These are phyloP conservation scores for Delphinella strobiligena DNA, from an alignment of 2,329 filamentous ascomycete species.

Conservation along the genomic window DNA sequence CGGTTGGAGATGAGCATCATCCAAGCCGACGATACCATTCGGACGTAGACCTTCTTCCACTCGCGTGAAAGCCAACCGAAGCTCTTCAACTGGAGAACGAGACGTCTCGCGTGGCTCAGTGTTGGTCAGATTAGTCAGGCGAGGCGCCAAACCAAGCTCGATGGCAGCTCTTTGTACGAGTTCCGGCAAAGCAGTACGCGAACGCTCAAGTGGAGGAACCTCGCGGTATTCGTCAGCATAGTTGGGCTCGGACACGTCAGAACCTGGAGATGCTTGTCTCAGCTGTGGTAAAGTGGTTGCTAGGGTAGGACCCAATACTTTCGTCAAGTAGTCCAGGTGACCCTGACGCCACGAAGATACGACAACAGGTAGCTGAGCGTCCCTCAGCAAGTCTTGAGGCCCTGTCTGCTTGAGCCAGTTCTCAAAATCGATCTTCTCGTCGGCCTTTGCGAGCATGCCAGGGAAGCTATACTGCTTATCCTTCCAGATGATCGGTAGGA, in stretches of 20 bases:
- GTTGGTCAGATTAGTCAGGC: conserved; percentile 2
- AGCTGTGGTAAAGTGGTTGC: conserved; percentile 4
- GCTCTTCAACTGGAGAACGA: conserved; percentile 14
- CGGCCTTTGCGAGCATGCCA: conserved; percentile 46
- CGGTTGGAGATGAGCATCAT: conserved; percentile 3
- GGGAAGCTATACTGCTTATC: conserved; percentile 76
- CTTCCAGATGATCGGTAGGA: conserved; percentile 92
- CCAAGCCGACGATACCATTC: conserved; percentile 2
- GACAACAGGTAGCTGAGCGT: neutral
- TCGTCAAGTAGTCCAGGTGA: conserved; percentile 4
- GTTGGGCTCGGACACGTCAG: neutral
- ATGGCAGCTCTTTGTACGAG: conserved; percentile 6
- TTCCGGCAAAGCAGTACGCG: conserved; percentile 2
- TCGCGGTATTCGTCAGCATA: conserved; percentile 6
- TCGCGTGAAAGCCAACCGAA: conserved; percentile 44
- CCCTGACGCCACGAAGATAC: neutral
- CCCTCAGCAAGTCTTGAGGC: neutral
- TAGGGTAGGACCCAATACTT: conserved; percentile 2
- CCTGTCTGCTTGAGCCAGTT: conserved; percentile 43
- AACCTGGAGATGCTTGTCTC: too few species aligned
- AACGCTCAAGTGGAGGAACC: neutral
- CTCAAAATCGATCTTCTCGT: conserved; percentile 41
- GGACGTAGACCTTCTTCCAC: conserved; percentile 33
- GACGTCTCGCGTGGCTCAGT: neutral
- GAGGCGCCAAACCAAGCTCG: conserved; percentile 1